phyloP scores from a whole-genome alignment of 2,329 filamentous ascomycete genomes.

The Ustilaginoidea virens region DNA sequence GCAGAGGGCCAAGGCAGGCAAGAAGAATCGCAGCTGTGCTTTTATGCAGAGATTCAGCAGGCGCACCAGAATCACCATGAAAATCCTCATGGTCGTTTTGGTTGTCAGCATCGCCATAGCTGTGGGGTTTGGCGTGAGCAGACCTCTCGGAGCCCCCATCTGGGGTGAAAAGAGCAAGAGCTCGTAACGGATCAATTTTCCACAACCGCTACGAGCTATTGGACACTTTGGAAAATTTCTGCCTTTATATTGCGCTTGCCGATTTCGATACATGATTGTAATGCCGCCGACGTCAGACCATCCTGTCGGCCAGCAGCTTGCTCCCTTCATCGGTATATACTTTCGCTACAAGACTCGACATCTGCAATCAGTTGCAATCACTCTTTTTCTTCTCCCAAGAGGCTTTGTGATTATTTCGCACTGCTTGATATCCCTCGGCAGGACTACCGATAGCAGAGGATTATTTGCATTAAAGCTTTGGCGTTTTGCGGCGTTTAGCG shows the following conservation, averaged over 20 bases:
- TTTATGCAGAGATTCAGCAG: conserved; percentile 37
- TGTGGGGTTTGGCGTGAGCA: conserved; percentile 45
- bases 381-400: too few relatives aligned
- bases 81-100: conserved; percentile 36
- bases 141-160: conserved; percentile 41
- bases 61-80: conserved; percentile 36
- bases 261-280: conserved; percentile 3
- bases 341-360: too few relatives aligned
- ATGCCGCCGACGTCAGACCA: conserved; percentile 1
- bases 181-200: too few relatives aligned
- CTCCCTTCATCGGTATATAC: too few relatives aligned
- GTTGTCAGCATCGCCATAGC: conserved; percentile 38
- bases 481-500: too few relatives aligned
- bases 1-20: conserved; percentile 40
- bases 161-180: conserved; percentile 24
- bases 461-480: too few relatives aligned
- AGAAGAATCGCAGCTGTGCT: conserved; percentile 34
- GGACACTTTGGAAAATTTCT: conserved; percentile 1
- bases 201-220: too few relatives aligned
- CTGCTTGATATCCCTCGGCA: too few relatives aligned
- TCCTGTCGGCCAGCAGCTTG: not conserved
- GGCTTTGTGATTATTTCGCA: too few relatives aligned
- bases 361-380: too few relatives aligned
- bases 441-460: too few relatives aligned
- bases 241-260: not conserved